Percentiles rank a stretch among this genome's conserved stretches.
Evolutionary conservation across 805 yeast genomes (phyloP).

Genomic region (Starmerella scarabaei): DNA sequence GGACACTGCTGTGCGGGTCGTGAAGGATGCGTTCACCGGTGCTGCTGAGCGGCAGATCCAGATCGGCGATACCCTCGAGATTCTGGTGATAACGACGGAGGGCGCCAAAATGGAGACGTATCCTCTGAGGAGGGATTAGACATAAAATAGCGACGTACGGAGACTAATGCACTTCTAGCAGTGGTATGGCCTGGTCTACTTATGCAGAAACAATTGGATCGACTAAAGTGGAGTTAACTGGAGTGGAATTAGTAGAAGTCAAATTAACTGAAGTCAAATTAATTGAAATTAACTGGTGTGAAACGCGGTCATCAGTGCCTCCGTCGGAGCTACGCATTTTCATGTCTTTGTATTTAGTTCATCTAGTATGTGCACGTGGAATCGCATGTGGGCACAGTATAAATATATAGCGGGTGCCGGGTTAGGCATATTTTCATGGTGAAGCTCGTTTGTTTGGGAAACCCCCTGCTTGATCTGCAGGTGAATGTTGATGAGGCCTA

Average conservation of each 20-base stretch:
- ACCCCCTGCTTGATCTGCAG: slow-evolving; percentile 83
- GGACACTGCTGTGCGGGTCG: slow-evolving; percentile 78
- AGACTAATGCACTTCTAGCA: no score
- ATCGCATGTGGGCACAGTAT: no score
- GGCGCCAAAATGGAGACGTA: slow-evolving; percentile 75
- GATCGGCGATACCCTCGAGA: slow-evolving; percentile 93
- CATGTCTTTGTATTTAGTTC: no score
- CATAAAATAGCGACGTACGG: not conserved
- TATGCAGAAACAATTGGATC: no score
- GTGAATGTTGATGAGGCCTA: slow-evolving; percentile 51
- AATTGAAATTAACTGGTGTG: no score
- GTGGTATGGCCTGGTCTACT: no score
- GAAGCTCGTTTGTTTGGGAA: slow-evolving; percentile 75
- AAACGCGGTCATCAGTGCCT: no score
- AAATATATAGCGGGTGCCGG: not conserved
- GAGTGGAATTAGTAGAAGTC: no score
- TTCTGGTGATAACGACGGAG: slow-evolving; percentile 80
- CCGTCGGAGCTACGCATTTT: no score
- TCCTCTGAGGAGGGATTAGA: slow-evolving; percentile 76
- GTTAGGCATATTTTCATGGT: slow-evolving; percentile 26
- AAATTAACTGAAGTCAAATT: no score
- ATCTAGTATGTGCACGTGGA: no score
- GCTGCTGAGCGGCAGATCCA: slow-evolving; percentile 98
- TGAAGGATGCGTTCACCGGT: slow-evolving; percentile 85
- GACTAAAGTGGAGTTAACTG: no score